These are phyloP conservation scores for Fusarium concolor DNA, from an alignment of 2,329 filamentous ascomycete genomes.

Conservation along the genomic window DNA sequence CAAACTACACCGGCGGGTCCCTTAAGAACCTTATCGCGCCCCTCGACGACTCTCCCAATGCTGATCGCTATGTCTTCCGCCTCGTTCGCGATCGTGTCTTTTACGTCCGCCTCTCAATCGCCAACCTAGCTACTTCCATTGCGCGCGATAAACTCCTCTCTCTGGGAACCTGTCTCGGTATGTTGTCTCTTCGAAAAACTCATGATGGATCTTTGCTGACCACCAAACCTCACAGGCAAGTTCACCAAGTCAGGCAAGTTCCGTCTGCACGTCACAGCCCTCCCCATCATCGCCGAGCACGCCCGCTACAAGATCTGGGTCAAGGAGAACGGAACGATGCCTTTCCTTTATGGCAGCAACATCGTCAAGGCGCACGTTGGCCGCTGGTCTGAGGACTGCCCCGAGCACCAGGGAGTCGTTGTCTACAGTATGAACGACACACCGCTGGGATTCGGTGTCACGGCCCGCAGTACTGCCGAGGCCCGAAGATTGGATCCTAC, in stretches of 20 bases:
- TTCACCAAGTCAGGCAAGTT: conserved; percentile 98
- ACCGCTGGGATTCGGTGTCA: conserved; percentile 93
- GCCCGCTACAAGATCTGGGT: conserved; percentile 98
- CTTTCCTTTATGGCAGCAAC: conserved; percentile 94
- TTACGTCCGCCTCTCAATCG: conserved; percentile 89
- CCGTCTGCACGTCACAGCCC: conserved; percentile 87
- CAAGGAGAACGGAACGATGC: conserved; percentile 96
- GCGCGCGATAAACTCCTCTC: conserved; percentile 84
- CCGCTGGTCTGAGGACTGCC: conserved; percentile 89
- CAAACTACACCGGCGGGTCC: conserved; percentile 89
- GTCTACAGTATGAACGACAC: conserved; percentile 94
- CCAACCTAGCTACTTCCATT: conserved; percentile 90
- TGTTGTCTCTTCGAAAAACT: conserved; percentile 1
- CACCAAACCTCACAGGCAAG: conserved; percentile 68
- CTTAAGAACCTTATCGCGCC: conserved; percentile 87
- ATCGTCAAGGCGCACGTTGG: conserved; percentile 79
- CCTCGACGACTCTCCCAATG: conserved; percentile 72
- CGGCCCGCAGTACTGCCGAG: conserved; percentile 87
- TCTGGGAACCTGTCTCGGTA: conserved; percentile 85
- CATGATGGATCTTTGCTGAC: conserved; percentile 19
- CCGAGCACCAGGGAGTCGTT: conserved; percentile 91
- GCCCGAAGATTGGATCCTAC: conserved; percentile 89
- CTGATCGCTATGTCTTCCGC: conserved; percentile 87
- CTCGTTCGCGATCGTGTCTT: conserved; percentile 86
- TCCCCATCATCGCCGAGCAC: conserved; percentile 89